Conservation (phyloP, 2,329 filamentous ascomycete species). For the Colletotrichum godetiae region DNA sequence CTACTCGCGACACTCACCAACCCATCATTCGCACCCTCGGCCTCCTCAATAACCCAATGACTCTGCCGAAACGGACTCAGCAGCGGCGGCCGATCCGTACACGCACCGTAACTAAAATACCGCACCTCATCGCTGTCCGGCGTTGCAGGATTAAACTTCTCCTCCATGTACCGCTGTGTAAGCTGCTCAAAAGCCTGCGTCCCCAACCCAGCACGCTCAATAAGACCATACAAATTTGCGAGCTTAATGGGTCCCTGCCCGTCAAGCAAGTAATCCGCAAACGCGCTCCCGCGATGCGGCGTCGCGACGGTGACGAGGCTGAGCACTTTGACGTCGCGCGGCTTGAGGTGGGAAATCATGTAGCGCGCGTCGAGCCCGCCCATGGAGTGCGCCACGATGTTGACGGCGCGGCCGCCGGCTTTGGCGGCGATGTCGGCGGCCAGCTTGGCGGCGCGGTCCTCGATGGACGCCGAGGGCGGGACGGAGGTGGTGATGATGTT, state of each 20-base stretch:
- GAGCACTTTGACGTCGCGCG: conserved; percentile 57
- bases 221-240: conserved; percentile 65
- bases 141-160: conserved; percentile 68
- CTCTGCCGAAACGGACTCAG: conserved; percentile 72
- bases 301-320: conserved; percentile 67
- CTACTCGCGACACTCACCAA: conserved; percentile 74
- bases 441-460: conserved; percentile 69
- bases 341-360: conserved; percentile 69
- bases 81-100: conserved; percentile 63
- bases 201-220: conserved; percentile 63
- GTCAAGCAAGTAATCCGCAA: conserved; percentile 65
- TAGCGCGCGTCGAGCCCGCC: conserved; percentile 74
- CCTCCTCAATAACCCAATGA: conserved; percentile 58
- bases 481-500: conserved; percentile 71
- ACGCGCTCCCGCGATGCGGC: conserved; percentile 64
- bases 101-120: conserved; percentile 74
- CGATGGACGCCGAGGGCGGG: conserved; percentile 70
- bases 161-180: conserved; percentile 67
- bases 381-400: conserved; percentile 80
- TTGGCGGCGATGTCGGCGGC: conserved; percentile 62
- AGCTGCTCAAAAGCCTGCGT: conserved; percentile 72
- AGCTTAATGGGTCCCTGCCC: conserved; percentile 57
- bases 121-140: conserved; percentile 63
- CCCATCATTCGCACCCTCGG: conserved; percentile 73
- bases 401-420: conserved; percentile 69